Evolutionary conservation across 2,329 filamentous ascomycete genomes (phyloP).

Genomic region (Tetracladium maxilliforme): DNA sequence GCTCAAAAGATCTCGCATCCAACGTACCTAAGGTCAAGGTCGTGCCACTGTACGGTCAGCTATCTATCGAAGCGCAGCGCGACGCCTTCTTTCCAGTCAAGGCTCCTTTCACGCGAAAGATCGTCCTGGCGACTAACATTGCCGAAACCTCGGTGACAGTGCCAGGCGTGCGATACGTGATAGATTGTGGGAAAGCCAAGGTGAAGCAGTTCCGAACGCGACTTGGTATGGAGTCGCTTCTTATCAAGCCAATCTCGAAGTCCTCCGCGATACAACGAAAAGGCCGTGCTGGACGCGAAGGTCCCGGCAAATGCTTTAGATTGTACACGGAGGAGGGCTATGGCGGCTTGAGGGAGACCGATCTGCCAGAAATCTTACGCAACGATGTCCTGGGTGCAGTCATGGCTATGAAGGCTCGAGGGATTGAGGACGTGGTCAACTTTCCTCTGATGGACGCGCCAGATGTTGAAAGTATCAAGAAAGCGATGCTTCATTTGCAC

Average conservation of each 20-base stretch:
- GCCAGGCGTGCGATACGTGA: conserved; percentile 77
- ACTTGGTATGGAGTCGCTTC: conserved; percentile 77
- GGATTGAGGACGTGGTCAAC: conserved; percentile 63
- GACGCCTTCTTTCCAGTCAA: conserved; percentile 67
- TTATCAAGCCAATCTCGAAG: conserved; percentile 82
- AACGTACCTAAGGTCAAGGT: conserved; percentile 60
- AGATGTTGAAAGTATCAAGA: conserved; percentile 61
- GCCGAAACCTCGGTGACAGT: conserved; percentile 98
- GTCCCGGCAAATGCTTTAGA: conserved; percentile 75
- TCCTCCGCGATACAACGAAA: conserved; percentile 86
- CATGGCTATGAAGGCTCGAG: conserved; percentile 85
- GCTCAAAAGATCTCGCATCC: conserved; percentile 55
- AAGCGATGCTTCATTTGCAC: conserved; percentile 67
- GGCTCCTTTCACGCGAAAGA: conserved; percentile 62
- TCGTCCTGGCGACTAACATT: conserved; percentile 91
- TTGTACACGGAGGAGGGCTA: conserved; percentile 77
- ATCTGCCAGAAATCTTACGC: conserved; percentile 77
- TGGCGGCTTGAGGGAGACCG: conserved; percentile 52
- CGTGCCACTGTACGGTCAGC: conserved; percentile 76
- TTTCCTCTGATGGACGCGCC: conserved; percentile 84
- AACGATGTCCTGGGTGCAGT: conserved; percentile 79
- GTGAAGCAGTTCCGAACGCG: conserved; percentile 79
- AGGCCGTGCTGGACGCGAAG: conserved; percentile 87
- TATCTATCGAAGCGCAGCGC: conserved; percentile 77
- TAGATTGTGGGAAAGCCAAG: conserved; percentile 90